Base-by-base conservation (phyloP, 495 filamentous ascomycete species). In the Penicillium paxilli region DNA sequence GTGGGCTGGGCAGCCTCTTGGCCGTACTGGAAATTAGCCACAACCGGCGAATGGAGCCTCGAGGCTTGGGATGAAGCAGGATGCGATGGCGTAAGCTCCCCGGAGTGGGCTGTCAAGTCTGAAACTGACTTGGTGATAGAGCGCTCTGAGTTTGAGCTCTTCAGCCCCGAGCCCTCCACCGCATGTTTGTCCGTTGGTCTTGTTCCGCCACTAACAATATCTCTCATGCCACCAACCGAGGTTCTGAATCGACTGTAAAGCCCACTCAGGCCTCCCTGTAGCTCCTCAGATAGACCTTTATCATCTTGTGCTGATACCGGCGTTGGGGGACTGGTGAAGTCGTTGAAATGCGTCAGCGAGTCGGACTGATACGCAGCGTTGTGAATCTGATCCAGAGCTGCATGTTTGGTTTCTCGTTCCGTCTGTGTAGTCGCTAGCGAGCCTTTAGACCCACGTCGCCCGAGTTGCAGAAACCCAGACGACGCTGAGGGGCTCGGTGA, bases 281-380 rank as follows among this genome's bases (percentile, higher is more conserved):
- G 66, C 44, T 94, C 91, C 14, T 84, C 83, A 14, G 87, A 76
- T 19, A 87, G 73, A 8, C 80, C 80, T 63, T 90, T 91, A 40
- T 72, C 83, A 56, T 95, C 90, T 21, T 70, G 68, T 16, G 73
- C 70, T 3, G 83, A 74, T 16, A 73, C 68, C 0, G 82, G 67
- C 20, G 63, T 65, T 5, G 79, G 78, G 9, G 78, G 80, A 40
- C 68, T 73, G 0, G 78, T 78, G 51, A 94, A 90, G 44, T 95
- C 91, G 69, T 92, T 92, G 72, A 97, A 97, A 17, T 89, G 91
- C 9, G 91, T 96, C 11, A 96, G 75, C 28, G 82, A 79, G 26
- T 87, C 87, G 11, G 89, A 87, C 55, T 89, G 88, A 58, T 87
- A 92, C 5, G 92, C 90, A 19, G 87, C 78, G 14, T 72, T 89